Evolutionary conservation across 1,284 basidiomycete species (phyloP), one percentile per base, ranked within the genome.

Genomic region (Laetiporus sulphureus): DNA sequence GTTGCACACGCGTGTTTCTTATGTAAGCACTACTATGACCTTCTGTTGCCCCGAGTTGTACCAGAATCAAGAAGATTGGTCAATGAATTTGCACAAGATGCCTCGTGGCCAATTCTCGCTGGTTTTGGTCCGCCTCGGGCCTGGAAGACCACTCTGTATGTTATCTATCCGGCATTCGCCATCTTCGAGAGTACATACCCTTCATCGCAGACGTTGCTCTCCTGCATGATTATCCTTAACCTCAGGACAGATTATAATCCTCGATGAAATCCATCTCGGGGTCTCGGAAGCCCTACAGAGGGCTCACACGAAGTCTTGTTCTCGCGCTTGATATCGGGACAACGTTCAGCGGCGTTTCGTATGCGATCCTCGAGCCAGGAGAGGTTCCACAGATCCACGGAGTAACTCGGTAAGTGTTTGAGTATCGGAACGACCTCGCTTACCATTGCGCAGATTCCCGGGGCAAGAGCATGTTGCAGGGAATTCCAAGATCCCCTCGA

Each of bases 381-480:
- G 77, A 83, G 54, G 72, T 83, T 18, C 83, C 83, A 5, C 80
- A 82, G 55, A 84, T 86, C 22, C 69, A 80, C 50, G 79, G 80
- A 20, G 79, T 86, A 43, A 86, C 82, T 43, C 66, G 83, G 82
- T 83, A 32, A 19, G 34, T 43, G 21, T 29, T 13, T 10, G 36
- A 15, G 24, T 8, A 12, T 33, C 35, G 15, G 40, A 38, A 46
- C 49, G 46, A 32, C 23, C 13, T 38, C 23, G 20, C 32, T 42
- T 16, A 25, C 40, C 15, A 27, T 40, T 23, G 22, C 11, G 39
- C 46, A 85, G 83, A 48, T 87, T 85, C 47, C 83, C 83, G 6
- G 83, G 83, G 16, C 84, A 88, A 61, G 83, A 87, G 62, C 80
- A 87, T 69, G 80, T 83, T 39, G 83, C 78, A n/a, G 84, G 85